Evolutionary conservation across 2,329 filamentous ascomycete species (phyloP).

Genomic region (Ophiobolus disseminans): DNA sequence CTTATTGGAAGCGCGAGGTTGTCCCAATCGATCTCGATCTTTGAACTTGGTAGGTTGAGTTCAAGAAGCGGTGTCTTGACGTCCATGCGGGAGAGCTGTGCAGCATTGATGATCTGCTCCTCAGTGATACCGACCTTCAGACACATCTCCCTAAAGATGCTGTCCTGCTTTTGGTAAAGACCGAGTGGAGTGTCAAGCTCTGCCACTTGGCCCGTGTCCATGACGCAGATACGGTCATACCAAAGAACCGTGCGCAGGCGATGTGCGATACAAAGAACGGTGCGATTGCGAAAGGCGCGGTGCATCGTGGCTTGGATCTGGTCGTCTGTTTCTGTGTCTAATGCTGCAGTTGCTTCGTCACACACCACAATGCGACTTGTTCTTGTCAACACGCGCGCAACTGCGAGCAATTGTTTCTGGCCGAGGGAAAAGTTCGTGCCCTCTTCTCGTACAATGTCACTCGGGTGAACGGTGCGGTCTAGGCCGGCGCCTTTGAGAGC

Average conservation of each 20-base stretch:
- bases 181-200: constrained; percentile 76
- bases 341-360: constrained; percentile 89
- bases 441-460: not conserved
- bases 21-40: no score
- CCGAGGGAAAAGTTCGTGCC: constrained; percentile 83
- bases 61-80: no score
- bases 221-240: constrained; percentile 93
- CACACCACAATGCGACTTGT: constrained; percentile 89
- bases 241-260: constrained; percentile 86
- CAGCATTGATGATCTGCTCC: no score
- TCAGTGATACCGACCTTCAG: not conserved
- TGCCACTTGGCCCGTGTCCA: constrained; percentile 85
- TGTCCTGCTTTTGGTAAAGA: not conserved
- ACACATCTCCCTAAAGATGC: not conserved
- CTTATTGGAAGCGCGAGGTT: no score
- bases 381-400: constrained; percentile 86
- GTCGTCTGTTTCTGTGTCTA: constrained; percentile 94
- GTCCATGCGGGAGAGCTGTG: no score
- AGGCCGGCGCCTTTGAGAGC: constrained; percentile 72
- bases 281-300: constrained; percentile 80
- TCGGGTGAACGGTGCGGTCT: constrained; percentile 72
- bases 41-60: no score
- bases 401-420: constrained; percentile 91
- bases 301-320: constrained; percentile 83
- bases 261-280: constrained; percentile 89